phyloP scores from a whole-genome alignment of 768 basidiomycete species.

The Flagelloscypha sp. region DNA sequence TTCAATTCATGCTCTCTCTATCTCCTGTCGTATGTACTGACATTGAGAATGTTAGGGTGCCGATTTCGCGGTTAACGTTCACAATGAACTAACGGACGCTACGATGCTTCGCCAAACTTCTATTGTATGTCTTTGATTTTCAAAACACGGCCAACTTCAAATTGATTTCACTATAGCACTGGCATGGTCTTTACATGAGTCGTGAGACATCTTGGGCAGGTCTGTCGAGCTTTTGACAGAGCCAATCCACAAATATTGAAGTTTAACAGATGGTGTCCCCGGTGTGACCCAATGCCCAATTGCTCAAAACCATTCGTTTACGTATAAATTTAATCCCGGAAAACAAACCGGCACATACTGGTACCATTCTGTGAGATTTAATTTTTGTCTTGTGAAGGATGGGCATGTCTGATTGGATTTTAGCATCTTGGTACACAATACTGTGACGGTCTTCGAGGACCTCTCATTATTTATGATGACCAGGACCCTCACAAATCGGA shows the following conservation, averaged over 20 bases:
- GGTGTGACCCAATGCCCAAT: constrained; percentile 28
- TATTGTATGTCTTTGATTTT: constrained; percentile 28
- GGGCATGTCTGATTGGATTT: constrained; percentile 27
- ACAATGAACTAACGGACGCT: constrained; percentile 36
- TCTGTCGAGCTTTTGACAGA: no score
- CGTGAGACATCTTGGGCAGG: no score
- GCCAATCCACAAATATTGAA: no score
- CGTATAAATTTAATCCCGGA: constrained; percentile 22
- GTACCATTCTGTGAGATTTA: constrained; percentile 25
- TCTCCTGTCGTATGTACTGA: background rate
- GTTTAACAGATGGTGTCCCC: constrained; percentile 19
- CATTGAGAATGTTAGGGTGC: constrained; percentile 31
- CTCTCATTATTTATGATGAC: constrained; percentile 37
- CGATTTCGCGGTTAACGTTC: constrained; percentile 38
- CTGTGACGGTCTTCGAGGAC: constrained; percentile 47
- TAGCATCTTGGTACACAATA: constrained; percentile 35
- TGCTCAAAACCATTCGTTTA: constrained; percentile 20
- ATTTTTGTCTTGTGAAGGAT: constrained; percentile 14
- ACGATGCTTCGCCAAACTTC: constrained; percentile 43
- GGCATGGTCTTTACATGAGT: constrained; percentile 35
- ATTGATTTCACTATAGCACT: constrained; percentile 26
- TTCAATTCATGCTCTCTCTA: background rate
- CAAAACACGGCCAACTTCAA: background rate
- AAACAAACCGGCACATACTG: constrained; percentile 22
- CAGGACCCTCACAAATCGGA: constrained; percentile 24